phyloP scores from a whole-genome alignment of 345 rosid genomes.

The Syzygium grande region DNA sequence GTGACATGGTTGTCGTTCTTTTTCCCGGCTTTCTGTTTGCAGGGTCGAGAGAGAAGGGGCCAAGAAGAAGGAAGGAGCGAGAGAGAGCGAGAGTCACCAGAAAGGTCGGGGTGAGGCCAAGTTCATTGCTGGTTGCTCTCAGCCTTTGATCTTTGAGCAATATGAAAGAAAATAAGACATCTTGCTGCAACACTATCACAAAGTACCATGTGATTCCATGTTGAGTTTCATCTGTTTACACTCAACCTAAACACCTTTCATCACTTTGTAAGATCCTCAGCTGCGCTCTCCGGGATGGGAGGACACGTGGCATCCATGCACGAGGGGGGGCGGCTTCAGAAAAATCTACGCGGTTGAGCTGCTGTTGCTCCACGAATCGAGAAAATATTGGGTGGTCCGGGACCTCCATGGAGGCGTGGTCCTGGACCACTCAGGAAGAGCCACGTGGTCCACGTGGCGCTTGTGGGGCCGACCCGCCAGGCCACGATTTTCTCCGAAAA shows the following conservation, averaged over 20 bases:
- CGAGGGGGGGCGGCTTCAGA: background rate
- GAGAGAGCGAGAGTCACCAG: background rate
- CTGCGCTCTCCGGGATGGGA: background rate
- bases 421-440: no score
- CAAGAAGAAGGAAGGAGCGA: background rate
- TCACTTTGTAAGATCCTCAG: background rate
- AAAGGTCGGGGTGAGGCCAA: background rate
- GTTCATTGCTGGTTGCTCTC: background rate
- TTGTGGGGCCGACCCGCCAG: no score
- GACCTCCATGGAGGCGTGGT: no score
- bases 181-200: background rate
- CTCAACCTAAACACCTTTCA: background rate
- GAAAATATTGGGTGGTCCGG: no score
- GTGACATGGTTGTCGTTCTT: background rate
- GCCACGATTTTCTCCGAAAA: no score
- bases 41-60: background rate
- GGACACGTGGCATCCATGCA: constrained; percentile 5
- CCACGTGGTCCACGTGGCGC: no score
- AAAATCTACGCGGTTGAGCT: background rate
- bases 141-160: background rate
- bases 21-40: background rate
- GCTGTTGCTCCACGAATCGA: background rate
- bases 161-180: background rate
- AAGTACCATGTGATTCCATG: no score
- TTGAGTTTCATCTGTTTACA: background rate